Evolutionary conservation across 208 protist species (phyloP).

Genomic region (Trichomonas tenax): DNA sequence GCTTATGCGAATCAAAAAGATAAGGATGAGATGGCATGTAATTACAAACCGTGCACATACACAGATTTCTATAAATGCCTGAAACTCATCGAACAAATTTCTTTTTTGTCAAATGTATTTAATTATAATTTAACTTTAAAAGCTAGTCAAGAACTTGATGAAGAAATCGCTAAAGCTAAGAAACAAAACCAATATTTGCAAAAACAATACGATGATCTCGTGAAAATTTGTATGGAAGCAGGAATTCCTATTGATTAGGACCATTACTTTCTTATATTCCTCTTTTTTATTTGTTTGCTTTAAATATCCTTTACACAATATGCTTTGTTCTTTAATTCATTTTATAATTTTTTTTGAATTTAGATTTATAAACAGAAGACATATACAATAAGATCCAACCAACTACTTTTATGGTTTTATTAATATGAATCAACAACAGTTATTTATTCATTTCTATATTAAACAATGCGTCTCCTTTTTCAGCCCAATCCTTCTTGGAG

Average conservation of each 20-base stretch:
- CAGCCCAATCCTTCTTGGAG: neutral
- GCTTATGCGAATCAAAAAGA: neutral
- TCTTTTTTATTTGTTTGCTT: too few relatives aligned
- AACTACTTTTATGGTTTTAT: too few relatives aligned
- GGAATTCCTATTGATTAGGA: neutral
- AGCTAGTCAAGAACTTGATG: neutral
- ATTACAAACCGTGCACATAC: neutral
- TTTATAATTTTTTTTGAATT: too few relatives aligned
- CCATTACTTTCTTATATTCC: too few relatives aligned
- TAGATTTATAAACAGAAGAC: too few relatives aligned
- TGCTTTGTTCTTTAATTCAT: too few relatives aligned
- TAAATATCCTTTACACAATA: too few relatives aligned
- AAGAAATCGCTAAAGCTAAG: neutral
- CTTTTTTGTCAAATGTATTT: neutral
- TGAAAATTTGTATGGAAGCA: neutral
- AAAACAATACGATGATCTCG: neutral
- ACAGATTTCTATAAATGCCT: neutral
- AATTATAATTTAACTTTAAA: neutral
- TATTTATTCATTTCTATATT: neutral
- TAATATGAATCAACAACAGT: too few relatives aligned
- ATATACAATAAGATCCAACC: neutral
- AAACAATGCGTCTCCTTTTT: neutral
- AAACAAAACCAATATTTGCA: neutral
- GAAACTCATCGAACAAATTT: neutral
- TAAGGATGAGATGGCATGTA: neutral